Percentiles rank a stretch among this genome's conserved stretches.
Evolutionary conservation across 2,329 filamentous ascomycete species (phyloP).

Genomic region (Helicocarpus griseus): DNA sequence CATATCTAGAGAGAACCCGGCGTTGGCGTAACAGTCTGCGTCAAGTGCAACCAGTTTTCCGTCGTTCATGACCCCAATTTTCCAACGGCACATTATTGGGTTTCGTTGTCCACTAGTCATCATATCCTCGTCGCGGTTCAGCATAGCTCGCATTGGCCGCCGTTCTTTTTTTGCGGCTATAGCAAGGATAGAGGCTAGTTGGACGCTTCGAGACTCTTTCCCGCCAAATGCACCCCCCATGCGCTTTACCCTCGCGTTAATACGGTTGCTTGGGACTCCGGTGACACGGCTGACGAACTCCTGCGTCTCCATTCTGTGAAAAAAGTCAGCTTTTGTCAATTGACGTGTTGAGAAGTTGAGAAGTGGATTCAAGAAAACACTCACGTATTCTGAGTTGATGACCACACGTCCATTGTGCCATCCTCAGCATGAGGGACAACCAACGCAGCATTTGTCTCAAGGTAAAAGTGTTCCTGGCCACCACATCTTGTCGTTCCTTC

Average conservation of each 20-base stretch:
- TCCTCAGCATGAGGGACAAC: constrained; percentile 75
- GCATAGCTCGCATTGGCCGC: constrained; percentile 72
- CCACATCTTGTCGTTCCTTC: constrained; percentile 68
- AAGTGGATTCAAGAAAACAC: constrained; percentile 25
- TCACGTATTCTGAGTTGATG: constrained; percentile 75
- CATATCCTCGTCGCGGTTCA: constrained; percentile 85
- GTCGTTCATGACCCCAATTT: constrained; percentile 12
- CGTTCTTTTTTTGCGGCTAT: constrained; percentile 69
- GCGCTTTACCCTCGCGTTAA: constrained; percentile 71
- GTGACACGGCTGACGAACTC: constrained; percentile 67
- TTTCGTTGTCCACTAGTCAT: constrained; percentile 73
- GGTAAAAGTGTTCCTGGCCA: constrained; percentile 85
- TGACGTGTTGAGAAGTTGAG: too few species aligned
- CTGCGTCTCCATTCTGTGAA: constrained; percentile 45
- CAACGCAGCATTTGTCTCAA: constrained; percentile 75
- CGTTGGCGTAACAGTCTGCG: constrained; percentile 17
- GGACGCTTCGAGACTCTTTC: constrained; percentile 72
- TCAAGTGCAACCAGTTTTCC: constrained; percentile 12
- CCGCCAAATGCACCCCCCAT: constrained; percentile 81
- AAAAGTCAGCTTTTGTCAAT: too few species aligned
- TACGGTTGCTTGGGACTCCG: constrained; percentile 66
- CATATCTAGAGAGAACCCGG: constrained; percentile 16
- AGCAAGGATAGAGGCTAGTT: constrained; percentile 65
- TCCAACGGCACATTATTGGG: constrained; percentile 73
- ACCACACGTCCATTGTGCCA: constrained; percentile 79